These are phyloP conservation scores for Aspergillus fumigatus DNA, from an alignment of 2,329 filamentous ascomycete genomes.

Conservation along the genomic window DNA sequence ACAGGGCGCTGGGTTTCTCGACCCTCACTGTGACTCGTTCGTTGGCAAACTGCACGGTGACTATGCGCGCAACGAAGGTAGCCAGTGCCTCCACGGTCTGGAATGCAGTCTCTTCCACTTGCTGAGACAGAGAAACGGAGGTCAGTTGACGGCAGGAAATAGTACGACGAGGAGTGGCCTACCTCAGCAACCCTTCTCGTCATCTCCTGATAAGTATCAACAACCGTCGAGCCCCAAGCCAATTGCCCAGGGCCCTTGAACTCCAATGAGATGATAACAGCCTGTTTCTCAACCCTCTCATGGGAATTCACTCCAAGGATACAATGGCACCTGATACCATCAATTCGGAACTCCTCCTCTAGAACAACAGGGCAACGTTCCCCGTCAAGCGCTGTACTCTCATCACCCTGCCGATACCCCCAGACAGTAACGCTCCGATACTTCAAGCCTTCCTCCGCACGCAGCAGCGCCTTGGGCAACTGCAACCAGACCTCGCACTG, in stretches of 20 bases:
- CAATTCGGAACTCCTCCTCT: slow-evolving; percentile 39
- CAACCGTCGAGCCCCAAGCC: slow-evolving; percentile 29
- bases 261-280: slow-evolving; percentile 40
- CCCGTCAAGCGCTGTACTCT: slow-evolving; percentile 19
- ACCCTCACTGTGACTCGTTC: slow-evolving; percentile 45
- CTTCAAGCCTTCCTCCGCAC: slow-evolving; percentile 39
- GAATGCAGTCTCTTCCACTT: slow-evolving; percentile 45
- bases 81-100: slow-evolving; percentile 50
- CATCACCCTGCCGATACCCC: slow-evolving; percentile 27
- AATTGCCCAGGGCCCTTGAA: slow-evolving; percentile 32
- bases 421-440: slow-evolving; percentile 33
- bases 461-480: slow-evolving; percentile 43
- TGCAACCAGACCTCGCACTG: slow-evolving; percentile 36
- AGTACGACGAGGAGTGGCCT: slow-evolving; percentile 10
- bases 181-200: slow-evolving; percentile 38
- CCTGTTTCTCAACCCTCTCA: slow-evolving; percentile 49
- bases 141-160: slow-evolving; percentile 8
- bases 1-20: slow-evolving; percentile 49
- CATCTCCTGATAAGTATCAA: slow-evolving; percentile 38
- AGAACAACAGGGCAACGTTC: slow-evolving; percentile 25
- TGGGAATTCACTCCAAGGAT: slow-evolving; percentile 52
- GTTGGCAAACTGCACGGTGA: slow-evolving; percentile 43
- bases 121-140: slow-evolving; percentile 20
- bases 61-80: slow-evolving; percentile 44
- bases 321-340: slow-evolving; percentile 41